Conservation (phyloP, 169 alveolate genomes). For the Miamiensis avidus region DNA sequence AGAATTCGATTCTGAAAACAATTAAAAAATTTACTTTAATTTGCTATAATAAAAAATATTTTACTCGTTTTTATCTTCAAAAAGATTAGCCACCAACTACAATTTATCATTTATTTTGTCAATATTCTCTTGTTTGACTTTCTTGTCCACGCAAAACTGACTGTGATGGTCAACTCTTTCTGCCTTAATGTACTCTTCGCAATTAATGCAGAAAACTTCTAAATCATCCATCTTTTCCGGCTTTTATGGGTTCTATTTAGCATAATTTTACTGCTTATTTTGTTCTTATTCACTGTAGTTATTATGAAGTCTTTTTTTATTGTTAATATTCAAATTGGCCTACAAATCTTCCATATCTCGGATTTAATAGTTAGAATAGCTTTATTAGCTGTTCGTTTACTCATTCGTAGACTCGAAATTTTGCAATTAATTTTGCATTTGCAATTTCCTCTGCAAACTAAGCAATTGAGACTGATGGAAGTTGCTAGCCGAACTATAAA, state of each 20-base stretch:
- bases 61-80: neutral
- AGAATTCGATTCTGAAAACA: neutral
- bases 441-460: neutral
- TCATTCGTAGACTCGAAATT: no score
- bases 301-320: neutral
- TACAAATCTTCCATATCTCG: no score
- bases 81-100: neutral
- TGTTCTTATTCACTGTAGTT: neutral
- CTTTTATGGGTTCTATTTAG: neutral
- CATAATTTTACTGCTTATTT: neutral
- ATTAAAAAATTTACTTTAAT: no score
- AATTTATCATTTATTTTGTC: neutral
- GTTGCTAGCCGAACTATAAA: neutral
- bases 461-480: neutral
- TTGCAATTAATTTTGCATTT: no score
- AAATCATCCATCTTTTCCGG: neutral
- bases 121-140: neutral
- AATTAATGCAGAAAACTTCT: conserved; percentile 5
- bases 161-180: conserved; percentile 27
- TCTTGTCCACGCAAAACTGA: neutral
- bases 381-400: no score
- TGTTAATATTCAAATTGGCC: neutral
- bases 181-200: conserved; percentile 21
- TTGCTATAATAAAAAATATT: no score
- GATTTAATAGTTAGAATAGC: no score